These are phyloP conservation scores for Fusarium torreyae DNA, from an alignment of 2,329 filamentous ascomycete species.

Conservation along the genomic window DNA sequence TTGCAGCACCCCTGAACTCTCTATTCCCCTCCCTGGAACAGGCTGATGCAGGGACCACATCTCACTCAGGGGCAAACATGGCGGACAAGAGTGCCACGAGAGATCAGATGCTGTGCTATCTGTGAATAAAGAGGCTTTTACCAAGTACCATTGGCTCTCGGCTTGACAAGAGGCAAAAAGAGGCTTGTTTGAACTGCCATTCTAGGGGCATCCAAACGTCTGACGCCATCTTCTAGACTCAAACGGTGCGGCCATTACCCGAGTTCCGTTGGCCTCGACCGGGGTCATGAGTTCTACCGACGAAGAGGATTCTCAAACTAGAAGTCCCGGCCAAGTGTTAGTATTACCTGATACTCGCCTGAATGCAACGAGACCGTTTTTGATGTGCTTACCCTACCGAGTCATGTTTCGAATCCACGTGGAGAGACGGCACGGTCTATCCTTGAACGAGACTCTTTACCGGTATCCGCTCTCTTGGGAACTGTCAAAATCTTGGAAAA, in stretches of 20 bases:
- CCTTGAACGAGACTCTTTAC: too few species aligned
- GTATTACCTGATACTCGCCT: too few species aligned
- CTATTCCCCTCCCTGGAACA: slow-evolving; percentile 8
- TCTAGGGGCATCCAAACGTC: neutral
- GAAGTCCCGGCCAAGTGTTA: neutral
- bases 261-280: too few species aligned
- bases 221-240: slow-evolving; percentile 6
- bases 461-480: too few species aligned
- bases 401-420: too few species aligned
- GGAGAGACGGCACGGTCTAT: too few species aligned
- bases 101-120: slow-evolving; percentile 3
- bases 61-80: slow-evolving; percentile 31
- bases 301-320: neutral
- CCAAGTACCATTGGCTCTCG: too few species aligned
- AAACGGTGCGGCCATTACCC: slow-evolving; percentile 16
- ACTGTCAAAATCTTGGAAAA: too few species aligned
- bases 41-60: slow-evolving; percentile 43
- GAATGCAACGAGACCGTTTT: too few species aligned
- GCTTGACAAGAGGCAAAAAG: neutral
- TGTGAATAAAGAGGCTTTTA: too few species aligned
- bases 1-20: slow-evolving; percentile 43
- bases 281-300: too few species aligned
- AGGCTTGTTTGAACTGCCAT: slow-evolving; percentile 3
- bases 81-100: slow-evolving; percentile 34
- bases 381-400: too few species aligned